Evolutionary conservation across 2,329 filamentous ascomycete species (phyloP), one percentile per base, ranked within the genome.

Genomic region (Epichloe hybrida): DNA sequence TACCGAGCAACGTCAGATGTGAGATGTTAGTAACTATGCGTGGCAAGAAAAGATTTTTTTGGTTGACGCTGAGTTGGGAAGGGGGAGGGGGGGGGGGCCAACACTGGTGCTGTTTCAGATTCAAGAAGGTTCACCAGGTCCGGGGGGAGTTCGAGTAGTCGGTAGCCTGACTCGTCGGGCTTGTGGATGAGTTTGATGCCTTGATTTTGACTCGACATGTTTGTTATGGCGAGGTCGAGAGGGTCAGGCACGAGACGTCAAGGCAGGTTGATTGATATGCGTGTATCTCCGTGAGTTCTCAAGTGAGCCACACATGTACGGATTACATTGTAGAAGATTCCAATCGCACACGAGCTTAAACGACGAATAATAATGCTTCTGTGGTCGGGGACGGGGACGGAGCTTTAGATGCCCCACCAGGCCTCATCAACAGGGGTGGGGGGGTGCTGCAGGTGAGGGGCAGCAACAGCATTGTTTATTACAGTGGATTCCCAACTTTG

Each of bases 71-170:
- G 45, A 35, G 27, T 44, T 27, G 48, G 13, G 17, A 17, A 23
- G 23, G 68, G 31, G 68, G 17, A 17, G 27, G 23, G 68, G 31
- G 68, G 17, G 68, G 15, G 21, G 23, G 69, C 73, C 60, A 65
- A 80, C 77, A 71, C 64, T 11, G 78, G 77, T 27, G 78, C 70
- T 41, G 69, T 61, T 15, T 73, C 69, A 7, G 76, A 73, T 60
- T 80, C 75, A 41, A 83, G 71, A 5, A 78, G 66, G 20, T 70
- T 66, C 46, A 77, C 69, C 8, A 84, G 67, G 52, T 82, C 80
- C 0, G 77, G 68, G 80, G 23, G 79, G 3, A 84, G 72, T 61
- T 84, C 80, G 48, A 84, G 67, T 50, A 84, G 72, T 52, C 77
- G 80, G 63, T 81, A 82, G 48, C 72, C 70, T 15, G 71, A 58